Evolutionary conservation across 2,329 filamentous ascomycete species (phyloP).

Genomic region (Pseudohalonectria lignicola): DNA sequence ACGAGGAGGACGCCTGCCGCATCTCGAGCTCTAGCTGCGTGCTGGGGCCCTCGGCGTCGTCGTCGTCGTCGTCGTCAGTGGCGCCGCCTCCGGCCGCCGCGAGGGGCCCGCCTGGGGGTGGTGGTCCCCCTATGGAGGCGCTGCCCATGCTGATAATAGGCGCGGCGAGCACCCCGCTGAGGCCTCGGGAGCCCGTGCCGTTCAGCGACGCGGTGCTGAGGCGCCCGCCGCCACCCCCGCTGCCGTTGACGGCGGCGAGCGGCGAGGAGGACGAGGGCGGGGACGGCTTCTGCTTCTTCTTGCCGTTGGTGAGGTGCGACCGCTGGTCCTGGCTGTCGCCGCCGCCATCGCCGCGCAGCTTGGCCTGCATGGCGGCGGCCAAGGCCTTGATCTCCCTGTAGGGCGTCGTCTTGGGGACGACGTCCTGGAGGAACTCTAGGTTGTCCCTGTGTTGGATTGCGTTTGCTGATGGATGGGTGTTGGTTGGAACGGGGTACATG

Average conservation of each 20-base stretch:
- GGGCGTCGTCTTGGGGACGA: slow-evolving; percentile 76
- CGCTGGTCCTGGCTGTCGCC: slow-evolving; percentile 28
- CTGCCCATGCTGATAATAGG: not conserved
- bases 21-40: slow-evolving; percentile 46
- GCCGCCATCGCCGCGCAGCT: slow-evolving; percentile 29
- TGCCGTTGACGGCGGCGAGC: too few species aligned
- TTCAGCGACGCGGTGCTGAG: too few species aligned
- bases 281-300: slow-evolving; percentile 4
- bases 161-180: too few species aligned
- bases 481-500: too few species aligned
- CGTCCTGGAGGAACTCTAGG: slow-evolving; percentile 86
- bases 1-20: too few species aligned
- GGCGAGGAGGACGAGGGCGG: slow-evolving; percentile 11
- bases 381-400: slow-evolving; percentile 68
- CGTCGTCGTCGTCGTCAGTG: slow-evolving; percentile 14
- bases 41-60: slow-evolving; percentile 36
- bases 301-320: slow-evolving; percentile 13
- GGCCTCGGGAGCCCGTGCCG: too few species aligned
- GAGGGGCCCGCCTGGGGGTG: too few species aligned
- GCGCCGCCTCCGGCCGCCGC: slow-evolving; percentile 12
- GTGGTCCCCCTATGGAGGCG: not conserved
- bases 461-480: slow-evolving; percentile 43
- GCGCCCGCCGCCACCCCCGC: too few species aligned
- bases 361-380: slow-evolving; percentile 36
- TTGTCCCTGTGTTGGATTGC: slow-evolving; percentile 84